Conservation (phyloP, 257 asterid species). For the Solanum pinnatisectum region DNA sequence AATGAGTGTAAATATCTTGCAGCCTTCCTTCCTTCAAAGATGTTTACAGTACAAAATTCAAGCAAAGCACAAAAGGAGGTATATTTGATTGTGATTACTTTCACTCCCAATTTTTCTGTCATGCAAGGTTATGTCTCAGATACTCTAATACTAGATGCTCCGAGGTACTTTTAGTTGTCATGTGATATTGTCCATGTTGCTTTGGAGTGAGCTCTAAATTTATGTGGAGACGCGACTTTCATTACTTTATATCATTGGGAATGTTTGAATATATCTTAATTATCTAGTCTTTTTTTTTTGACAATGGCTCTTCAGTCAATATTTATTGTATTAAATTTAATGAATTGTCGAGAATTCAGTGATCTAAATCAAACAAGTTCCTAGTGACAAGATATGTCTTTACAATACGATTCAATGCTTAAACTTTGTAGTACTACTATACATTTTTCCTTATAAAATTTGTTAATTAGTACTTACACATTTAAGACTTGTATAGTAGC, state of each 20-base stretch:
- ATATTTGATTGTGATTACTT: not conserved
- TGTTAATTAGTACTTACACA: not conserved
- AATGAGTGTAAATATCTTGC: conserved; percentile 35
- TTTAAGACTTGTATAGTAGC: not conserved
- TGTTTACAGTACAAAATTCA: conserved; percentile 76
- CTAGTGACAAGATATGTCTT: not conserved
- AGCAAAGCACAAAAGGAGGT: conserved; percentile 79
- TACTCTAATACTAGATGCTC: not conserved
- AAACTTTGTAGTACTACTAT: not conserved
- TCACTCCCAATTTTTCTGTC: not conserved
- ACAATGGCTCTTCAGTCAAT: not conserved
- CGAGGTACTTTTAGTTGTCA: not conserved
- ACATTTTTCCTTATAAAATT: not conserved
- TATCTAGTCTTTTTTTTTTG: not conserved
- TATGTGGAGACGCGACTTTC: not conserved
- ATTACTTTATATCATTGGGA: not conserved
- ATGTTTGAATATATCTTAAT: not conserved
- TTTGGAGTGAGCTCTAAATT: not conserved
- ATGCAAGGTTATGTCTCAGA: not conserved
- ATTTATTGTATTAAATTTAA: not conserved
- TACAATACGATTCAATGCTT: not conserved
- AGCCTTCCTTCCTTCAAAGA: conserved; percentile 87
- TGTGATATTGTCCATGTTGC: not conserved
- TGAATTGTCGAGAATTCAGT: not conserved
- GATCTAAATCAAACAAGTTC: not conserved